These are phyloP conservation scores for Chrysanthemum seticuspe DNA, from an alignment of 129 eudicot species.

Conservation along the genomic window DNA sequence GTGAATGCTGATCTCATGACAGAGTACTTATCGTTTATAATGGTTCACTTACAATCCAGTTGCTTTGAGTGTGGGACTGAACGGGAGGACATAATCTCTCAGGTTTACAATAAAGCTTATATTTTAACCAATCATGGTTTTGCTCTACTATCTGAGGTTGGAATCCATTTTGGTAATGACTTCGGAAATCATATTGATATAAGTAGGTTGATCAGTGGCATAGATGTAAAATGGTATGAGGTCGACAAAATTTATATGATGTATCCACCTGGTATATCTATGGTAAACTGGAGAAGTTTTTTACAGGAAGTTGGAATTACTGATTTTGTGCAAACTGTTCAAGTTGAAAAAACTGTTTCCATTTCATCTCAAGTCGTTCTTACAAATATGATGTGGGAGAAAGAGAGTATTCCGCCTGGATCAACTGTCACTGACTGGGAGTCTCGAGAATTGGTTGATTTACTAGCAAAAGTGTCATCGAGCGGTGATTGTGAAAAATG, in stretches of 20 bases:
- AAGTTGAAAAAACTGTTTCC: conserved; percentile 47
- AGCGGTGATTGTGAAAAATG: conserved; percentile 47
- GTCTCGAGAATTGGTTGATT: conserved; percentile 56
- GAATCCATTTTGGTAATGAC: conserved; percentile 63
- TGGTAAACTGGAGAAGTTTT: conserved; percentile 64
- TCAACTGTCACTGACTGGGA: conserved; percentile 67
- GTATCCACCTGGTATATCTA: conserved; percentile 50
- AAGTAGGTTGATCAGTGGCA: conserved; percentile 44
- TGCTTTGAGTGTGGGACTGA: conserved; percentile 64
- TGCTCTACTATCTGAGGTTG: conserved; percentile 48
- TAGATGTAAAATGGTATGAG: conserved; percentile 72
- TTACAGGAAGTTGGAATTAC: conserved; percentile 64
- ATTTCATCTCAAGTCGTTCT: conserved; percentile 32
- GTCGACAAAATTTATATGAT: conserved; percentile 50
- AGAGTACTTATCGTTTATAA: conserved; percentile 67
- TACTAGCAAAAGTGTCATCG: conserved; percentile 45
- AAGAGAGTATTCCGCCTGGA: conserved; percentile 39
- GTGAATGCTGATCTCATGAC: conserved; percentile 47
- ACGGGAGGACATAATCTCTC: conserved; percentile 54
- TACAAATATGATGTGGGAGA: conserved; percentile 32
- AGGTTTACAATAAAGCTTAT: conserved; percentile 53
- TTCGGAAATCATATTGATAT: conserved; percentile 62
- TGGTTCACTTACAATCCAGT: conserved; percentile 73
- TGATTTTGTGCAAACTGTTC: conserved; percentile 68
- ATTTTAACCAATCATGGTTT: conserved; percentile 76